Percentiles rank a stretch among this genome's conserved stretches.
phyloP scores from a whole-genome alignment of 1,284 basidiomycete species.

The Tranzscheliella williamsii region DNA sequence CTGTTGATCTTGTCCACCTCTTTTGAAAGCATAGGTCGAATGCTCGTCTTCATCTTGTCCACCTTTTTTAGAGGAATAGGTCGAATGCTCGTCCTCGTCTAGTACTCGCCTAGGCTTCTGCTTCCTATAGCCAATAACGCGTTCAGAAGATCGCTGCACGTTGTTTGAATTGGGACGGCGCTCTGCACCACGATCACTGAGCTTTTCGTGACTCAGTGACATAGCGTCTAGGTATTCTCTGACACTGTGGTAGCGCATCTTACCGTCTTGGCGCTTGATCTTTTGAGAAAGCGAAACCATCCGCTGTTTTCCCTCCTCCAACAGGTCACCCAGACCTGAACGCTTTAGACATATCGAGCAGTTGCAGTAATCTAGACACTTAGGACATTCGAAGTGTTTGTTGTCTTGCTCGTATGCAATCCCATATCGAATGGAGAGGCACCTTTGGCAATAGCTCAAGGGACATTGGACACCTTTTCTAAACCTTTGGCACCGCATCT shows the following conservation, averaged over 20 bases:
- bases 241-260: slow-evolving; percentile 1
- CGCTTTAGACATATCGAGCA: slow-evolving; percentile 34
- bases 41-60: no score
- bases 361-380: slow-evolving; percentile 36
- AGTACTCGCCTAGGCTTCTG: no score
- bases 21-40: no score
- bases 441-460: slow-evolving; percentile 25
- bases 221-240: slow-evolving; percentile 2
- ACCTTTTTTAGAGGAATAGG: no score
- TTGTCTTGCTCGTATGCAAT: slow-evolving; percentile 14
- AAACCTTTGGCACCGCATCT: slow-evolving; percentile 34
- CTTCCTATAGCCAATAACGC: no score
- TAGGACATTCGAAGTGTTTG: slow-evolving; percentile 27
- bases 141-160: no score
- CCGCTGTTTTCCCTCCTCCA: slow-evolving; percentile 5
- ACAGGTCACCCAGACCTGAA: slow-evolving; percentile 12
- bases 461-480: slow-evolving; percentile 9
- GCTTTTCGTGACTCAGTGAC: no score
- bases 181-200: no score
- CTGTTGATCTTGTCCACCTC: no score
- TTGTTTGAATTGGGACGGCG: no score
- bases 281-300: slow-evolving; percentile 6
- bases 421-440: slow-evolving; percentile 21
- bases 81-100: no score
- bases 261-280: slow-evolving; percentile 4